Evolutionary conservation across 1,284 basidiomycete genomes (phyloP).

Genomic region (Leccinum angustisporum): DNA sequence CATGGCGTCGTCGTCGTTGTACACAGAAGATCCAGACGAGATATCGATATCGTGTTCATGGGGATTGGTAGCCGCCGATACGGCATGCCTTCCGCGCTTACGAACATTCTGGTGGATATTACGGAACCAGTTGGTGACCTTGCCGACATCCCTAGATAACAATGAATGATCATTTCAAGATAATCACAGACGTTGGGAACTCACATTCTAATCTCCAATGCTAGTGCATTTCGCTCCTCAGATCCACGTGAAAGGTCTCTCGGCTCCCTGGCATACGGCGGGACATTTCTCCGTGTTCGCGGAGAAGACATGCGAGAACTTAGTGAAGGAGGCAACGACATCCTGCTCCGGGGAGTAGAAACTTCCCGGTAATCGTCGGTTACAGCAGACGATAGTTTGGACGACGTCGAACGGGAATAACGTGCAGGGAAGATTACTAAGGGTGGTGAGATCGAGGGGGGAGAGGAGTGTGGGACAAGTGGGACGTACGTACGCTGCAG

Average conservation of each 20-base stretch:
- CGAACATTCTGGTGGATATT: constrained; percentile 74
- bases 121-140: constrained; percentile 85
- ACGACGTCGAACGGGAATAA: constrained; percentile 17
- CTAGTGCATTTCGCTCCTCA: constrained; percentile 70
- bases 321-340: constrained; percentile 33
- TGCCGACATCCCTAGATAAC: constrained; percentile 65
- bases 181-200: constrained; percentile 22
- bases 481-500: constrained; percentile 12
- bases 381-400: constrained; percentile 31
- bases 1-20: constrained; percentile 45
- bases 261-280: constrained; percentile 43
- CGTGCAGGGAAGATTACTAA: constrained; percentile 26
- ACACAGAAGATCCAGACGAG: constrained; percentile 51
- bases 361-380: constrained; percentile 31
- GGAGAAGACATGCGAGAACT: constrained; percentile 34
- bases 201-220: constrained; percentile 71
- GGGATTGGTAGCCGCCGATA: constrained; percentile 40
- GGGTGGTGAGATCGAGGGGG: constrained; percentile 46
- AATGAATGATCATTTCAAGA: constrained; percentile 9
- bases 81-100: constrained; percentile 52
- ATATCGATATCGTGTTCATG: constrained; percentile 43
- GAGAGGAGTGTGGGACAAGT: constrained; percentile 32
- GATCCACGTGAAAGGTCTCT: constrained; percentile 31
- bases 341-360: constrained; percentile 25
- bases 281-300: constrained; percentile 42